Conservation (phyloP, 352 stramenopile species). For the Phytophthora chlamydospora region DNA sequence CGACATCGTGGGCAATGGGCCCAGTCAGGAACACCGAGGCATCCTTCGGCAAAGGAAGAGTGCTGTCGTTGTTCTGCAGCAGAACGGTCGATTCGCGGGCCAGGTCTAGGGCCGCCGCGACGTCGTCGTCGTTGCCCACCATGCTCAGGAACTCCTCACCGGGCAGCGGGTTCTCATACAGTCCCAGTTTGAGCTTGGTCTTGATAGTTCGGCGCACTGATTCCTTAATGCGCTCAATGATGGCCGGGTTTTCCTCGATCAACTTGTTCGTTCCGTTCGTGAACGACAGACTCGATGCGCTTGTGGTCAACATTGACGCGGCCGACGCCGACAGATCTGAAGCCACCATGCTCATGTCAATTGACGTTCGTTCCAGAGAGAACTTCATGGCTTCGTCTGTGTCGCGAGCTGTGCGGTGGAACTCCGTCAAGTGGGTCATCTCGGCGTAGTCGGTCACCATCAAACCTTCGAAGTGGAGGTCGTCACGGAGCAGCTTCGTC, state of each 20-base stretch:
- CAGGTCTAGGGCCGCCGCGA: conserved; percentile 47
- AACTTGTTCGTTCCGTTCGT: conserved; percentile 47
- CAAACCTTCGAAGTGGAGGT: conserved; percentile 81
- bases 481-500: conserved; percentile 63
- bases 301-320: conserved; percentile 67
- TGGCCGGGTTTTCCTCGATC: conserved; percentile 26
- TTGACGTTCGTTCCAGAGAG: conserved; percentile 60
- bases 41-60: conserved; percentile 5
- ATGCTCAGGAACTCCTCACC: conserved; percentile 34
- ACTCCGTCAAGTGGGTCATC: conserved; percentile 78
- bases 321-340: conserved; percentile 9
- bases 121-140: conserved; percentile 47
- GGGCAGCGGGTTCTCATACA: conserved; percentile 62
- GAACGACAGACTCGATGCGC: conserved; percentile 39
- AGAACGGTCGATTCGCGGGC: conserved; percentile 59
- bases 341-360: conserved; percentile 91
- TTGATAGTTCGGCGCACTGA: conserved; percentile 60
- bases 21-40: conserved; percentile 31
- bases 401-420: conserved; percentile 42
- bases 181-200: conserved; percentile 57
- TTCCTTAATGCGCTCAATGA: conserved; percentile 41
- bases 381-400: conserved; percentile 50
- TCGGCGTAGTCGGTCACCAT: conserved; percentile 90
- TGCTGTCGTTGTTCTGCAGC: conserved; percentile 22
- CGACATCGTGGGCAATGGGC: conserved; percentile 54